Base-by-base conservation (phyloP, 345 rosid species). In the Arabidopsis suecica region DNA sequence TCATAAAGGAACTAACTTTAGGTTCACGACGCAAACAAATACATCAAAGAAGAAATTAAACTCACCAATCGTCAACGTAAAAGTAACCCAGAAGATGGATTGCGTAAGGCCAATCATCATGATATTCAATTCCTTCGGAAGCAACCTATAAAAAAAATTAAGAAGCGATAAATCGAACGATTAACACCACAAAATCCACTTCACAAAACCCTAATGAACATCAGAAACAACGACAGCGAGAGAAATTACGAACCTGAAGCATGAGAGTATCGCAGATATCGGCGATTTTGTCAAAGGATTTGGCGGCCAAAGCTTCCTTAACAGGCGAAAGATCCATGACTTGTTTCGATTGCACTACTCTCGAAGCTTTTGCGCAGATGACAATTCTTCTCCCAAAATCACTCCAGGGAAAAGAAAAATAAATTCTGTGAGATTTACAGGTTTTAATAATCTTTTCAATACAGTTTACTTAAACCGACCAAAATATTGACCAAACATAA, bases 71-170 rank as follows among this genome's bases (percentile, higher is more conserved):
- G 23, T 89, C 80, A 5, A 71, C 78, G 77, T 88, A 90, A 41
- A 84, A 70, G 75, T 88, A 83, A 53, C 88, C 95, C 2, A 93
- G 90, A 37, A 91, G 93, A 81, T 88, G 96, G 75, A 94, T 82
- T 7, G 81, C 81, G 66, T 88, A 95, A 56, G 97, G 98, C 99
- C 99, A 95, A n/a, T 95, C 94, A 57, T 84, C 91, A 48, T 87
- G 94, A 75, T 84, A 90, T 12, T 86, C 65, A 58, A 82, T 42
- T 49, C 96, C 97, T 50, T 92, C 96, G 6, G 88, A 78, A 0
- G 98, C 83, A 36, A 82, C 88, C 99, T 94, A 83, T 14, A 11
- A 16, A 16, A 16, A 28, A 28, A 13, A 18, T 45, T 4, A 41
- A 40, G 32, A 1, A 5, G 25, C 58, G 47, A 51, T 25, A 9